phyloP scores from a whole-genome alignment of 768 basidiomycete species.

The Kwoniella newhampshirensis region DNA sequence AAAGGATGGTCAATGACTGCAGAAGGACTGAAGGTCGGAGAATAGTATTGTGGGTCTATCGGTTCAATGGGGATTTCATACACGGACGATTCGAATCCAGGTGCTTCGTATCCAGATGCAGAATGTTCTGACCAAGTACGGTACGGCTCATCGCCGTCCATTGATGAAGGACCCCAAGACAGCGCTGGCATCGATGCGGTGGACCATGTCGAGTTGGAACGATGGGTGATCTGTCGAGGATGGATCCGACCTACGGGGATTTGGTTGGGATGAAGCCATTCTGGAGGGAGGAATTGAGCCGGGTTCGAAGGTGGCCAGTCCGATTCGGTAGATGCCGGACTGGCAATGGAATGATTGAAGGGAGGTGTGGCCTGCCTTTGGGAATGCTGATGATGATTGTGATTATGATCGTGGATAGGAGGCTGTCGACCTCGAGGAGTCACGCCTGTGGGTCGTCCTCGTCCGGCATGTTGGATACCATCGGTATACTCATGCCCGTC shows the following conservation, averaged over 20 bases:
- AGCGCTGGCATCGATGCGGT: slow-evolving; percentile 13
- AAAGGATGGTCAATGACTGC: not conserved
- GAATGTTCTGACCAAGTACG: slow-evolving; percentile 1
- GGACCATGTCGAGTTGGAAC: slow-evolving; percentile 13
- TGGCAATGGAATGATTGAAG: not conserved
- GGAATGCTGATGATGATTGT: not conserved
- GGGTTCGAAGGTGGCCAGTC: not conserved
- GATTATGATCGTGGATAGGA: too few species aligned
- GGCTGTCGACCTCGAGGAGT: not conserved
- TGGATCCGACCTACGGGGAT: not conserved
- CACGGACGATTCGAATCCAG: not conserved
- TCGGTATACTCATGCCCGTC: not conserved
- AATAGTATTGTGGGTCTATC: too few species aligned
- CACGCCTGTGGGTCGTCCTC: slow-evolving; percentile 1
- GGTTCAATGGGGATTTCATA: not conserved
- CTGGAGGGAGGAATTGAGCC: not conserved
- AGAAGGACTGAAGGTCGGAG: not conserved
- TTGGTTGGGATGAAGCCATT: not conserved
- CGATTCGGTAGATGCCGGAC: slow-evolving; percentile 9
- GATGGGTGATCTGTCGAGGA: not conserved
- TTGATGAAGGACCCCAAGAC: slow-evolving; percentile 12
- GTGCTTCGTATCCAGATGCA: not conserved
- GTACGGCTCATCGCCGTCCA: not conserved
- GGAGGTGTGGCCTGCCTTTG: slow-evolving; percentile 10
- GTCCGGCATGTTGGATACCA: not conserved